Percentiles rank a stretch among this genome's conserved stretches.
Conservation (phyloP, 148 eudicot species). For the Diospyros kaki region DNA sequence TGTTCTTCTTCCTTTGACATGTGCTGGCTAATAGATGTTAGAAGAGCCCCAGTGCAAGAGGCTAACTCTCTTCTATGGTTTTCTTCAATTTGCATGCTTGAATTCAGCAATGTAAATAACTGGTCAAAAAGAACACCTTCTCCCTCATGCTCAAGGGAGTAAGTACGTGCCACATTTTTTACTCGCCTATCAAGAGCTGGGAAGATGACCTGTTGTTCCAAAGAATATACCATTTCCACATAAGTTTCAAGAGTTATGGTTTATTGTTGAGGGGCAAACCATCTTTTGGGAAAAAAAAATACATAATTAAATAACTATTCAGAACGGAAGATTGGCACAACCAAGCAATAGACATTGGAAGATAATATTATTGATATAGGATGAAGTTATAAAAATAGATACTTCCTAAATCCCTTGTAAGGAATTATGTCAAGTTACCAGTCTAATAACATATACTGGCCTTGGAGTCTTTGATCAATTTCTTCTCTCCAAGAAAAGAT, state of each 20-base stretch:
- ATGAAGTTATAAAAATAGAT: not conserved
- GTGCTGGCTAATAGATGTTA: slow-evolving; percentile 92
- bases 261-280: not conserved
- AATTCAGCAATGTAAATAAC: slow-evolving; percentile 61
- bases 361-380: not conserved
- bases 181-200: slow-evolving; percentile 98
- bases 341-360: not conserved
- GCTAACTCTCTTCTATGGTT: slow-evolving; percentile 85
- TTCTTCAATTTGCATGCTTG: slow-evolving; percentile 58
- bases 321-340: not conserved
- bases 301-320: not conserved
- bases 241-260: not conserved
- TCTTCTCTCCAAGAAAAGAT: not conserved
- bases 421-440: not conserved
- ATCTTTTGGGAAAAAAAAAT: not conserved
- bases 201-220: slow-evolving; percentile 69
- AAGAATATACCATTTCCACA: not conserved
- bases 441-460: not conserved
- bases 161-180: slow-evolving; percentile 94
- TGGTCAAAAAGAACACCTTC: slow-evolving; percentile 92
- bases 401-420: not conserved
- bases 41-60: slow-evolving; percentile 88
- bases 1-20: slow-evolving; percentile 99
- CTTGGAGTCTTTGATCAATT: slow-evolving; percentile 1
- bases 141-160: slow-evolving; percentile 96